These are phyloP conservation scores for Calonectria montana DNA, from an alignment of 2,329 filamentous ascomycete species.

Conservation along the genomic window DNA sequence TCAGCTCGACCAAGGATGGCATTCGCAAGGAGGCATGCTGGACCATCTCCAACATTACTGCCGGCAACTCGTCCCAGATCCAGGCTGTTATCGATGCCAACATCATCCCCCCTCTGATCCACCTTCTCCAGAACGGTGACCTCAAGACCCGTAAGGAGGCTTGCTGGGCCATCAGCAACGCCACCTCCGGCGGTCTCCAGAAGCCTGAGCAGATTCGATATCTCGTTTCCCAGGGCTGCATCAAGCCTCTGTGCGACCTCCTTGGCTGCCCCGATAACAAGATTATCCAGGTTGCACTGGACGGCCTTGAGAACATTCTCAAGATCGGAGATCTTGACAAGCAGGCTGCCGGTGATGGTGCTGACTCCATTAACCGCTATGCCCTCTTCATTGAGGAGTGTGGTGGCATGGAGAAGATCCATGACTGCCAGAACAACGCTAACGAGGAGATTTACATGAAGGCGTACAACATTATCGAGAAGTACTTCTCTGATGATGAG, in stretches of 20 bases:
- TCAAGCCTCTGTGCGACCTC: slow-evolving; percentile 96
- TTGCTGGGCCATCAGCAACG: slow-evolving; percentile 99
- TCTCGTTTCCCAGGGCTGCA: slow-evolving; percentile 92
- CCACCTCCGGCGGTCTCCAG: slow-evolving; percentile 95
- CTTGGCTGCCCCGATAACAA: slow-evolving; percentile 98
- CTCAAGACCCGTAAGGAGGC: slow-evolving; percentile 99
- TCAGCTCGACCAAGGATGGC: slow-evolving; percentile 97
- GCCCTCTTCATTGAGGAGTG: slow-evolving; percentile 99
- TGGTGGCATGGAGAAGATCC: slow-evolving; percentile 99
- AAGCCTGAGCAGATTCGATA: slow-evolving; percentile 99
- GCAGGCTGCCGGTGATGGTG: slow-evolving; percentile 80
- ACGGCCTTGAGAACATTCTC: slow-evolving; percentile 98
- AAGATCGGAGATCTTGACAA: slow-evolving; percentile 99
- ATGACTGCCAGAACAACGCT: slow-evolving; percentile 99
- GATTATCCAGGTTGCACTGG: slow-evolving; percentile 98
- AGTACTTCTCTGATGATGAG: slow-evolving; percentile 99
- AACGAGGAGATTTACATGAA: slow-evolving; percentile 99
- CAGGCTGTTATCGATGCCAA: slow-evolving; percentile 96
- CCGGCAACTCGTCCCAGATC: slow-evolving; percentile 97
- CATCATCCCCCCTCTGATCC: slow-evolving; percentile 95
- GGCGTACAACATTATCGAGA: slow-evolving; percentile 99
- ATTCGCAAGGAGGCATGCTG: slow-evolving; percentile 99
- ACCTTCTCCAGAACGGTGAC: slow-evolving; percentile 95
- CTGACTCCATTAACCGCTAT: slow-evolving; percentile 91
- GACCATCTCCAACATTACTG: slow-evolving; percentile 99